phyloP scores from a whole-genome alignment of 305 asterid species.

The Fraxinus baroniana region DNA sequence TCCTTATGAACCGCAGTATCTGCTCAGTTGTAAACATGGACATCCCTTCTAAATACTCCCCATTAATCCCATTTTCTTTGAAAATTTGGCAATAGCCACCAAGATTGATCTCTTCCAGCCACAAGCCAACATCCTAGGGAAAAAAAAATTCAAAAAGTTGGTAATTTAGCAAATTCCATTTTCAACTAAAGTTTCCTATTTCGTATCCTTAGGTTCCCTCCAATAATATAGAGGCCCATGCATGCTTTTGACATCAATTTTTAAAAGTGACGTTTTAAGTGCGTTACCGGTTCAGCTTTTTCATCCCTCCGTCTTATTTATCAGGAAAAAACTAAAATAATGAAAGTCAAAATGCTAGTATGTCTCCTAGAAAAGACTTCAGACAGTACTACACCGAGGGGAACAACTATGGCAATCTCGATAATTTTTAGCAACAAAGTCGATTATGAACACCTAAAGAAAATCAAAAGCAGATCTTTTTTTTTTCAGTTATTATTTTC shows the following conservation, averaged over 20 bases:
- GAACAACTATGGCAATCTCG: neutral
- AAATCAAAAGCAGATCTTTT: neutral
- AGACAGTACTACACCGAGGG: neutral
- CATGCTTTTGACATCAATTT: constrained; percentile 9
- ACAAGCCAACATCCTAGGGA: constrained; percentile 86
- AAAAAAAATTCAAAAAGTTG: constrained; percentile 16
- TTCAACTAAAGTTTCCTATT: constrained; percentile 3
- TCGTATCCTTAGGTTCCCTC: constrained; percentile 11
- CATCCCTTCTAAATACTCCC: constrained; percentile 98
- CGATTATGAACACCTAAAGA: neutral
- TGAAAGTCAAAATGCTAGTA: neutral
- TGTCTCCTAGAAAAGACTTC: neutral
- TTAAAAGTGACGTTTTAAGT: neutral
- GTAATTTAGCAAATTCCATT: constrained; percentile 4
- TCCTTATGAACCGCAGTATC: constrained; percentile 94
- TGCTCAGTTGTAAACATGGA: constrained; percentile 98
- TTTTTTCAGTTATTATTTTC: neutral
- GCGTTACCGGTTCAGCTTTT: neutral
- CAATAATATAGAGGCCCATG: constrained; percentile 4
- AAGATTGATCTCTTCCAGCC: constrained; percentile 96
- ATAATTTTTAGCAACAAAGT: neutral
- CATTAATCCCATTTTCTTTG: constrained; percentile 91
- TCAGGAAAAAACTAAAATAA: neutral
- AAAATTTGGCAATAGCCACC: constrained; percentile 82
- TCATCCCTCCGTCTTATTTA: neutral